Percentiles rank a stretch among this genome's conserved stretches.
Evolutionary conservation across 1,284 basidiomycete genomes (phyloP).

Genomic region (Marasmius tenuissimus): DNA sequence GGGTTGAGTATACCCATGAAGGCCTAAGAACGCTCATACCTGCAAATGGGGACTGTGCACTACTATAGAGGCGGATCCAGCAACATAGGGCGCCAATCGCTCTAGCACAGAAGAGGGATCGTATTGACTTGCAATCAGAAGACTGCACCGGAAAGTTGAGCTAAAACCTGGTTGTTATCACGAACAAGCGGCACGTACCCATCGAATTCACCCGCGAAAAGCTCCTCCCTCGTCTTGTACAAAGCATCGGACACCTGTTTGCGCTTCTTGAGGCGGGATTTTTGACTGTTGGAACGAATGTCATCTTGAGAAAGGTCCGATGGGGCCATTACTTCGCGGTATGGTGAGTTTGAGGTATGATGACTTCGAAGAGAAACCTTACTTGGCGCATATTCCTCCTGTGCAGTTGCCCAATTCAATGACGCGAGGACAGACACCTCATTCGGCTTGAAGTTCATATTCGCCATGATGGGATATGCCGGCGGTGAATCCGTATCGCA

Average conservation of each 20-base stretch:
- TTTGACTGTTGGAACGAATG: constrained; percentile 69
- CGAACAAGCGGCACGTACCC: constrained; percentile 46
- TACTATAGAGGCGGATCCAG: constrained; percentile 85
- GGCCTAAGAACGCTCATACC: constrained; percentile 36
- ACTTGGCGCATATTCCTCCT: constrained; percentile 76
- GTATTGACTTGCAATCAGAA: constrained; percentile 84
- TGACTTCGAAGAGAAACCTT: constrained; percentile 19
- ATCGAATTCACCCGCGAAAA: constrained; percentile 88
- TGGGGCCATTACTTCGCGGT: constrained; percentile 50
- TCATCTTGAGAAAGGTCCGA: constrained; percentile 54
- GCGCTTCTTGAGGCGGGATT: constrained; percentile 67
- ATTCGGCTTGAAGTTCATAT: constrained; percentile 84
- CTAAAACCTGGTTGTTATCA: neutral
- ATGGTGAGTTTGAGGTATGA: constrained; percentile 9
- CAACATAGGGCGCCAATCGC: constrained; percentile 73
- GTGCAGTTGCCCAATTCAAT: constrained; percentile 91
- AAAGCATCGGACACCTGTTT: constrained; percentile 63
- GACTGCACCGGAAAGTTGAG: constrained; percentile 38
- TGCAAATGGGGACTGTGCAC: constrained; percentile 85
- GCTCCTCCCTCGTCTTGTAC: constrained; percentile 69
- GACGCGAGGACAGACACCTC: constrained; percentile 60
- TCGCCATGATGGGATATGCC: constrained; percentile 80
- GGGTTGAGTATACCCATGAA: constrained; percentile 3
- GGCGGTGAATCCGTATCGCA: constrained; percentile 94
- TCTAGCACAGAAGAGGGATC: constrained; percentile 85